A percentile compares a stretch with the other conserved stretches of the same genome.
Conservation (phyloP, 371 early-diverging fungal genomes). For the Rhizopus microsporus region DNA sequence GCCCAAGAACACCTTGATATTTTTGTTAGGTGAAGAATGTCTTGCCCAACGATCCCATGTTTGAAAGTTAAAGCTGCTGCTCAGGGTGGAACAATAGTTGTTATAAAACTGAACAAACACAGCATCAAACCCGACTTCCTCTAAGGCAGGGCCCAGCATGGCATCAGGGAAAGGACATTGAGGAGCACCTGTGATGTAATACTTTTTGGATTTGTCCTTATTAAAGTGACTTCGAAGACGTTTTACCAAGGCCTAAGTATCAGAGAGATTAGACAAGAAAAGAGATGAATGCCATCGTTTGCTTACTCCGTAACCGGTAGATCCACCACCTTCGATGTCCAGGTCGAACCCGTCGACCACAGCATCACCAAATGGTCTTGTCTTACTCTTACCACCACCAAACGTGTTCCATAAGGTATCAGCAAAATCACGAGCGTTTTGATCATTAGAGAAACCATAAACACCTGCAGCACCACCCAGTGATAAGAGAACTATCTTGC, state of each 20-base stretch:
- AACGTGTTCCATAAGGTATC: conserved; percentile 65
- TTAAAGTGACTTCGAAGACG: conserved; percentile 48
- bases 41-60: conserved; percentile 62
- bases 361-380: conserved; percentile 66
- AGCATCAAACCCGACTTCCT: conserved; percentile 56
- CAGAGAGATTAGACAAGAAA: not conserved
- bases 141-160: conserved; percentile 41
- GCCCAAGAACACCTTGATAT: conserved; percentile 62
- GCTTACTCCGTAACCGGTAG: conserved; percentile 50
- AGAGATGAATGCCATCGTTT: not conserved
- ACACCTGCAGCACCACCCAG: conserved; percentile 70
- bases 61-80: conserved; percentile 63
- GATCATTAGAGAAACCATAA: conserved; percentile 57
- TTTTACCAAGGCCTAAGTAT: conserved; percentile 18
- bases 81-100: conserved; percentile 61
- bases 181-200: conserved; percentile 67
- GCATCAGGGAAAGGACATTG: conserved; percentile 76
- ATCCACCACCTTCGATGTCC: conserved; percentile 68
- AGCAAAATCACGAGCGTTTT: conserved; percentile 56
- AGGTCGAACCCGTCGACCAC: conserved; percentile 71
- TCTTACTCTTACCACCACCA: conserved; percentile 44
- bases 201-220: conserved; percentile 27
- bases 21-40: conserved; percentile 53
- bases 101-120: conserved; percentile 79
- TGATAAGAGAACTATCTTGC: conserved; percentile 65